Evolutionary conservation across 164 flowering plant species (phyloP), one percentile per base, ranked within the genome.

Genomic region (Amborella trichopoda): DNA sequence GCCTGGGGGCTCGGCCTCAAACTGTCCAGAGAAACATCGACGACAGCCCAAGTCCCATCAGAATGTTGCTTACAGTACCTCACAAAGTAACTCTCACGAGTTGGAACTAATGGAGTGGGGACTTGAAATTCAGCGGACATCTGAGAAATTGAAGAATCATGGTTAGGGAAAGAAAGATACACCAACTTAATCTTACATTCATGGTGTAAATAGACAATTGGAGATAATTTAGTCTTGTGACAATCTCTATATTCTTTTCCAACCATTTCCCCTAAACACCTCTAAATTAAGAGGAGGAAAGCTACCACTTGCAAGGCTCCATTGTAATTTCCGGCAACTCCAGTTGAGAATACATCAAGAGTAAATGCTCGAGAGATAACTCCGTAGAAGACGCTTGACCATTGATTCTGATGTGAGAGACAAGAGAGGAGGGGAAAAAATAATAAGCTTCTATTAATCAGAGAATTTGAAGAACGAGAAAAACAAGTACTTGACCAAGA

Each of bases 301-400:
- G 3, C 14, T 86, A 89, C 97, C 95, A 82, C 93, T 82, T 89
- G 97, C 46, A 89, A 55, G 33, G 97, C 97, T 52, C 97, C 95
- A 60, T 89, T 80, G 59, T 70, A 80, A 65, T 78, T 84, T 23
- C 95, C 97, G 8, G 87, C 89, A 1, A 84, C 87, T 26, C 97
- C 97, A 24, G 93, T 81, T 40, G 95, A 89, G 9, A 89, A 56
- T 6, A 89, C 76, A 26, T 81, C 93, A 5, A 89, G 45, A 5
- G 87, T 82, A 59, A 66, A 37, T 11, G 89, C 94, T 65, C 81
- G 76, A 52, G 97, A 78, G 30, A 89, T 83, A 22, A 84, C 68
- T 3, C 83, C 71, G 3, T 75, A 62, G 48, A 84, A 89, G 32
- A 77, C 67, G 50, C 60, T 72, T 13, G 78, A 61, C 95, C 93